Base-by-base conservation (phyloP, 202 grass and related monocot species). In the Zizania palustris region DNA sequence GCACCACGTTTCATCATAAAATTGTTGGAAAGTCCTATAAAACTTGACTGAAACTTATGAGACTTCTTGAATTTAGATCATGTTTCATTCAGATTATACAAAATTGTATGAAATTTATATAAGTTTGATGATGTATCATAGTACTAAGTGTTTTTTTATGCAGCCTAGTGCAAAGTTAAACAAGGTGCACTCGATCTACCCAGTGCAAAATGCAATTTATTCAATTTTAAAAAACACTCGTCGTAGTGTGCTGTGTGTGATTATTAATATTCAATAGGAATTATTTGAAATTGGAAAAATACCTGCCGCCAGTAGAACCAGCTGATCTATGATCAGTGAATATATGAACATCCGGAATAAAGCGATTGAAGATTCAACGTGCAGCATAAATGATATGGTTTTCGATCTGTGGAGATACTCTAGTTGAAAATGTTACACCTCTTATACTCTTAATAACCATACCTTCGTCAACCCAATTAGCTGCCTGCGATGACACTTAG, bases 361-460 rank as follows among this genome's bases (percentile, higher is more conserved):
- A 92, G 50, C 75, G 69, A 56, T 95, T 99, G 58, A 99, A 93
- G 67, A 93, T 75, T 73, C 96, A 92, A 76, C 92, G 96, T 43
- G 92, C 87, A 72, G 89, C 74, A 78, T 89, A 90, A 58, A 92
- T 75, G 78, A 99, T 95, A 58, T 83, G 89, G 66, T 73, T 85
- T 60, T 79, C 78, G 75, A 90, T 87, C 70, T 95, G 85, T 34
- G 96, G 72, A 55, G 96, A 90, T 46, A 99, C 89, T 61, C 69
- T 81, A 20, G 87, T 95, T 28, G 96, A 84, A 46, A 95, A 99
- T 69, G 96, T 75, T 37, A 95, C 72, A 61, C 96, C 96, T 78
- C 96, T 90, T 82, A 99, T 99, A 79, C 89, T 96, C 80, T 96
- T 99, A 41, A 99, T 99, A 41, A 99, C 85, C 96, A 96, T 92